These are phyloP conservation scores for Candida tallmaniae DNA, from an alignment of 805 yeast genomes.

Conservation along the genomic window DNA sequence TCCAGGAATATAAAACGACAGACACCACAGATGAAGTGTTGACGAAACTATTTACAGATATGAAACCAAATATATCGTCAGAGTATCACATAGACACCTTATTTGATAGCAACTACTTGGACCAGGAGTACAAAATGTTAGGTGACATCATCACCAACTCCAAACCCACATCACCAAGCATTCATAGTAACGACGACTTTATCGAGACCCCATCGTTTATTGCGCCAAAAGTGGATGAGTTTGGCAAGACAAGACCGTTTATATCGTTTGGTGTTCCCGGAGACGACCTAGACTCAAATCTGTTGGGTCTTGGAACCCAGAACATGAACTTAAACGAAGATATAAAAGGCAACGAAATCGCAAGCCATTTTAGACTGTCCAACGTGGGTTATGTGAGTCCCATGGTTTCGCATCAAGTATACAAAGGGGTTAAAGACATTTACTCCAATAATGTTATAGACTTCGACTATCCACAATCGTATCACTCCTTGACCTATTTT, in stretches of 20 bases:
- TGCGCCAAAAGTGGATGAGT: constrained; percentile 3
- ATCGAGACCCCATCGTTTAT: constrained; percentile 4
- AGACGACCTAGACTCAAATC: constrained; percentile 11
- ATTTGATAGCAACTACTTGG: constrained; percentile 43
- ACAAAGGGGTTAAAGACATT: constrained; percentile 48
- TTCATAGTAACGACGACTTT: not conserved
- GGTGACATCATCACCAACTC: constrained; percentile 43
- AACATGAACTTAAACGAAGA: not conserved
- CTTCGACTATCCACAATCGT: constrained; percentile 60
- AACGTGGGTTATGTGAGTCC: constrained; percentile 46
- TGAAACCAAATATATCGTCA: constrained; percentile 10
- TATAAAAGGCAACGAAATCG: constrained; percentile 4
- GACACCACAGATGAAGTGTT: constrained; percentile 27
- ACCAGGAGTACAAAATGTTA: constrained; percentile 48
- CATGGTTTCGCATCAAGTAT: constrained; percentile 50
- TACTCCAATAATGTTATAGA: constrained; percentile 44
- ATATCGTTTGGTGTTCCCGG: constrained; percentile 28
- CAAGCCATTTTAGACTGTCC: constrained; percentile 4
- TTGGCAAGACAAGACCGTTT: constrained; percentile 35
- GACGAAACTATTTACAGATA: constrained; percentile 16
- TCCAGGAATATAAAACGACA: constrained; percentile 15
- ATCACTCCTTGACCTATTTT: constrained; percentile 55
- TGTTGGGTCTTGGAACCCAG: not conserved
- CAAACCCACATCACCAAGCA: constrained; percentile 35
- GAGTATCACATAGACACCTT: constrained; percentile 10